Base-by-base conservation (phyloP, 768 basidiomycete genomes). In the Tricholoma terreum region DNA sequence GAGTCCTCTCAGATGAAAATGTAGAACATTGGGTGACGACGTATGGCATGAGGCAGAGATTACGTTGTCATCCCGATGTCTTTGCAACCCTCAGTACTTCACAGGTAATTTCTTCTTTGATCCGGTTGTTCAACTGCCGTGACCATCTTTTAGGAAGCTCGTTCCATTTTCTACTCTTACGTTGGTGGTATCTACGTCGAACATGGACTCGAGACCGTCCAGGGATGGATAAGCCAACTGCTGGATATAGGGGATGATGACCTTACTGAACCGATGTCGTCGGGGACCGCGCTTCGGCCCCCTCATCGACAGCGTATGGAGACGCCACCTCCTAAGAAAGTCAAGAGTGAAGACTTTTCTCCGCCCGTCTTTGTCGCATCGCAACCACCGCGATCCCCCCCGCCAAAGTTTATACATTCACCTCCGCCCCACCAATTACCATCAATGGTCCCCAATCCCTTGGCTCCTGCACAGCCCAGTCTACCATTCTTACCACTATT, bases 401-500 rank as follows among this genome's bases (percentile, higher is more conserved):
- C 35, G 35, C 61, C 57, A 24, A 42, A 40, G 34, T 64, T 67
- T 24, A 57, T 58, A 49, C 52, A 53, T 33, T 48, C 57, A 30
- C 57, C 64, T 33, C 52, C 50, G 34, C 55, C 36, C 33, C 64
- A 61, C 7, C 68, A 54, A 48, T 55, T 54, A 34, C 60, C 56
- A n/a, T 50, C 55, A 43, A 11, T 65, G 24, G 63, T 73, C 35
- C 67, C 76, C 11, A 89, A 88, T 67, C 84, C 86, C 30, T 65
- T 86, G 51, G 76, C 84, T 24, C 84, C 85, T 14, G 85, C 84
- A n/a, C 82, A 83, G 64, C 85, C 84, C 2, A 73, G 76, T 52
- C 68, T 83, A 15, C 83, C 88, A 12, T 89, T 86, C 69, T 71
- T 91, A 36, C 84, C 89, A 0, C 65, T 87, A 30, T 90, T 91